These are phyloP conservation scores for Colletotrichum magnum DNA, from an alignment of 2,329 filamentous ascomycete genomes.

Conservation along the genomic window DNA sequence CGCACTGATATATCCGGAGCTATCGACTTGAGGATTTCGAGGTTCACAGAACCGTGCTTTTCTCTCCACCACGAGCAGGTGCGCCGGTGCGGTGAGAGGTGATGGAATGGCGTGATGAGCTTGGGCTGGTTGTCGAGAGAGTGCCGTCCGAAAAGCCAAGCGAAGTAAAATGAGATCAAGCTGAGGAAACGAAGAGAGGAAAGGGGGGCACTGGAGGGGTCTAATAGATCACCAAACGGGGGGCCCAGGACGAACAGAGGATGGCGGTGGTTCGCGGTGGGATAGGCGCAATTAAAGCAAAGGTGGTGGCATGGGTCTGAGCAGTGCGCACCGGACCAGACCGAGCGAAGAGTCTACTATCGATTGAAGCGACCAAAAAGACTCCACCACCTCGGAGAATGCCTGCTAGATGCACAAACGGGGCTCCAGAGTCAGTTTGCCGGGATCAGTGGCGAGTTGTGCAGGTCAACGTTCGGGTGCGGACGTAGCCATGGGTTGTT, in stretches of 20 bases:
- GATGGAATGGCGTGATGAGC: slow-evolving; percentile 19
- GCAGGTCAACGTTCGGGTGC: slow-evolving; percentile 10
- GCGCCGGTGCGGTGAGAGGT: slow-evolving; percentile 5
- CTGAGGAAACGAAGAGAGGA: slow-evolving; percentile 16
- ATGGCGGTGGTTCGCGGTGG: slow-evolving; percentile 23
- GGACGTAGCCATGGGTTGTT: slow-evolving; percentile 17
- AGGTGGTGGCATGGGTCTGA: slow-evolving; percentile 32
- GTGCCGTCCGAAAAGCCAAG: slow-evolving; percentile 1
- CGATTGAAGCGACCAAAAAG: slow-evolving; percentile 21
- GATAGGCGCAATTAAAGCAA: slow-evolving; percentile 39
- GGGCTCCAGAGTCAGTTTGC: slow-evolving; percentile 32
- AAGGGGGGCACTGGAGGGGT: slow-evolving; percentile 20
- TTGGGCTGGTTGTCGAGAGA: slow-evolving; percentile 2
- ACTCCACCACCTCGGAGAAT: slow-evolving; percentile 33
- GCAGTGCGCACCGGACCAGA: slow-evolving; percentile 37
- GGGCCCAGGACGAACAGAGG: slow-evolving; percentile 32
- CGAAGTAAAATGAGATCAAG: slow-evolving; percentile 1
- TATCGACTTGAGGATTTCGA: neutral
- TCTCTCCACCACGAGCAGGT: neutral
- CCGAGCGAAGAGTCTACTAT: slow-evolving; percentile 38
- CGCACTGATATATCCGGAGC: slow-evolving; percentile 6
- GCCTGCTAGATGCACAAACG: slow-evolving; percentile 9
- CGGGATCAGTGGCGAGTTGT: slow-evolving; percentile 36
- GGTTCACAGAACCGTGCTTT: neutral
- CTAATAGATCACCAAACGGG: slow-evolving; percentile 34